Evolutionary conservation across 2,329 filamentous ascomycete genomes (phyloP).

Genomic region (Exophiala viscosa): DNA sequence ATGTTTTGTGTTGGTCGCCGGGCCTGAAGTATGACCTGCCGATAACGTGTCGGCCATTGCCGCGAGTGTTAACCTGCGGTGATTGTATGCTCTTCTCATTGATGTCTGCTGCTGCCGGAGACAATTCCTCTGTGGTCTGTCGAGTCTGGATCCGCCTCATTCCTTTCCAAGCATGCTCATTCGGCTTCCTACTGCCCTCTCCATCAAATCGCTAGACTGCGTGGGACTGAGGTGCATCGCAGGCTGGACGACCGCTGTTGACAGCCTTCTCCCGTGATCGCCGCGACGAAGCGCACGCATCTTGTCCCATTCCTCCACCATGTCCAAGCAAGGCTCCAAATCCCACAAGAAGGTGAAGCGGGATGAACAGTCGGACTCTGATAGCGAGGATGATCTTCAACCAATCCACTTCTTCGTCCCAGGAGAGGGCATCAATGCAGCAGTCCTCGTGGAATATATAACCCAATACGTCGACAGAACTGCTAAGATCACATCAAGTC

Average conservation of each 20-base stretch:
- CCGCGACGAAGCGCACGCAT: slow-evolving; percentile 3
- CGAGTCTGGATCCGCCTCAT: slow-evolving; percentile 17
- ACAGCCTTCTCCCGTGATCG: slow-evolving; percentile 14
- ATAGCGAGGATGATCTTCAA: slow-evolving; percentile 17
- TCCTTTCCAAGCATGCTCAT: slow-evolving; percentile 23
- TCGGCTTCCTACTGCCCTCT: slow-evolving; percentile 14
- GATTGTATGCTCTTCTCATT: slow-evolving; percentile 4
- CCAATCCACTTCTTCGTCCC: slow-evolving; percentile 25
- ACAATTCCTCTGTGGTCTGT: slow-evolving; percentile 11
- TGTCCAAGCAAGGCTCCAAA: slow-evolving; percentile 13
- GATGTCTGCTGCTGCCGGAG: slow-evolving; percentile 5
- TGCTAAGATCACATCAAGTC: slow-evolving; percentile 20
- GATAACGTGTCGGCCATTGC: slow-evolving; percentile 6
- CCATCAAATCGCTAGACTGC: slow-evolving; percentile 14
- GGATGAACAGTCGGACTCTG: slow-evolving; percentile 13
- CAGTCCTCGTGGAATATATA: slow-evolving; percentile 21
- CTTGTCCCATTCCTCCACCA: slow-evolving; percentile 4
- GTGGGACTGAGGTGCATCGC: slow-evolving; percentile 17
- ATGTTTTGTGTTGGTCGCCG: background rate
- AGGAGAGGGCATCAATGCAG: slow-evolving; percentile 21
- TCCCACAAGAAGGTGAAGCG: slow-evolving; percentile 18
- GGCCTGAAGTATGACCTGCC: no score
- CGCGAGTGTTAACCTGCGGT: slow-evolving; percentile 6
- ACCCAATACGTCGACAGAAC: slow-evolving; percentile 23
- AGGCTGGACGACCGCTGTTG: slow-evolving; percentile 11